phyloP scores from a whole-genome alignment of 1,284 basidiomycete genomes.

The Fomitopsis betulina region DNA sequence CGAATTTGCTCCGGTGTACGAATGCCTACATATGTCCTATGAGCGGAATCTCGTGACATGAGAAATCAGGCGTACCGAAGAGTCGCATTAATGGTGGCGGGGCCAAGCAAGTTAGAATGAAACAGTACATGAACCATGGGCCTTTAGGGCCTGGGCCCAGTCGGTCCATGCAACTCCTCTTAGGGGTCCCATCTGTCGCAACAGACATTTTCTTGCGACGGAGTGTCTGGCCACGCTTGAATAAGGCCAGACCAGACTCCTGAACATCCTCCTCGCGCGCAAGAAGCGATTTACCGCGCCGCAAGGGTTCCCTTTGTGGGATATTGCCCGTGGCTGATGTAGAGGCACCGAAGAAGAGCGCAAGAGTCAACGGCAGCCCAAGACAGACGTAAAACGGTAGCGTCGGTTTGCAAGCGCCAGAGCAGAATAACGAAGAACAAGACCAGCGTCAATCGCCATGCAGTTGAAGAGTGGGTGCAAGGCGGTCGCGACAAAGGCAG shows the following conservation, averaged over 20 bases:
- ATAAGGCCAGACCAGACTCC: conserved; percentile 83
- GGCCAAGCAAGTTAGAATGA: conserved; percentile 80
- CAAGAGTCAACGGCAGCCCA: neutral
- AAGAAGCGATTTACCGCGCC: conserved; percentile 84
- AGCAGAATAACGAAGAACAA: neutral
- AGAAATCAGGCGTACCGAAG: conserved; percentile 49
- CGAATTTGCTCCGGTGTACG: conserved; percentile 91
- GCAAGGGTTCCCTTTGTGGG: conserved; percentile 59
- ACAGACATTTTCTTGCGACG: conserved; percentile 56
- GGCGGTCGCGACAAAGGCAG: conserved; percentile 6
- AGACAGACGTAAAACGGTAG: neutral
- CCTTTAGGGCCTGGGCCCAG: conserved; percentile 86
- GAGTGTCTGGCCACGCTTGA: conserved; percentile 78
- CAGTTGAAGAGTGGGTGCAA: neutral
- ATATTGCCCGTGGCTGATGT: conserved; percentile 76
- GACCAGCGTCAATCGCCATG: neutral
- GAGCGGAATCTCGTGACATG: conserved; percentile 6
- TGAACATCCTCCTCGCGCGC: conserved; percentile 83
- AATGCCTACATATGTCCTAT: conserved; percentile 53
- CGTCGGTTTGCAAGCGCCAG: neutral
- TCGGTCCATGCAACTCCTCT: conserved; percentile 60
- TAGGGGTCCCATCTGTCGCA: conserved; percentile 31
- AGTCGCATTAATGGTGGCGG: conserved; percentile 68
- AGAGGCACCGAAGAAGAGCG: conserved; percentile 2
- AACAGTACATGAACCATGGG: conserved; percentile 96